Conservation (phyloP, 371 early-diverging fungal species). For the Mortierella sp. region DNA sequence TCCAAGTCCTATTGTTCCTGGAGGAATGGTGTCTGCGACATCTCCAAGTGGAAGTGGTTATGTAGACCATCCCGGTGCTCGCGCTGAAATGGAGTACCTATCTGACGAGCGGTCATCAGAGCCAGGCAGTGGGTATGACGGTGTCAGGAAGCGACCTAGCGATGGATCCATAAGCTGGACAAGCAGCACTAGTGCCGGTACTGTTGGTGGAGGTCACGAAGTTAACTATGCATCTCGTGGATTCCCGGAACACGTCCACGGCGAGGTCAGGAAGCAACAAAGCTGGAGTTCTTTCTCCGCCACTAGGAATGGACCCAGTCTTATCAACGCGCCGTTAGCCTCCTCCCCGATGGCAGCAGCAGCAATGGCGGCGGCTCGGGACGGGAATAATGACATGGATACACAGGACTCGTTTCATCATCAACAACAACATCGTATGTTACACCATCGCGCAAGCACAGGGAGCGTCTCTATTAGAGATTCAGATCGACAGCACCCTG, state of each 20-base stretch:
- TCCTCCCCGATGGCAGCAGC: too few relatives aligned
- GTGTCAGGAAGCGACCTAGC: conserved; percentile 22
- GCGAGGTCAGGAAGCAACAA: conserved; percentile 22
- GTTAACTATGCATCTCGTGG: not conserved
- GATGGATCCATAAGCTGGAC: conserved; percentile 35
- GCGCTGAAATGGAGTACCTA: conserved; percentile 30
- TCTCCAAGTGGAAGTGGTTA: conserved; percentile 1
- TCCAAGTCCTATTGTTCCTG: not conserved
- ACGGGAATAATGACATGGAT: conserved; percentile 25
- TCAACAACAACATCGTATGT: conserved; percentile 15
- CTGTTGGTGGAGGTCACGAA: not conserved
- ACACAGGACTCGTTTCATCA: conserved; percentile 33
- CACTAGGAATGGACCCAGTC: conserved; percentile 6
- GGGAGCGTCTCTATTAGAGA: conserved; percentile 20
- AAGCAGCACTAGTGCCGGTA: not conserved
- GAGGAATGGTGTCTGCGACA: conserved; percentile 28
- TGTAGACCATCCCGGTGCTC: not conserved
- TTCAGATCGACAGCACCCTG: not conserved
- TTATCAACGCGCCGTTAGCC: not conserved
- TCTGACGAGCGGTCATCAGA: conserved; percentile 28
- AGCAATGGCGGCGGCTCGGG: not conserved
- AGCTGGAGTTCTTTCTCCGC: conserved; percentile 29
- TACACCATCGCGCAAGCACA: conserved; percentile 28
- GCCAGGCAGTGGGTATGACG: conserved; percentile 6
- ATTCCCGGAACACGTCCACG: not conserved